Conservation (phyloP, 768 basidiomycete species). For the Tricholoma sp. region DNA sequence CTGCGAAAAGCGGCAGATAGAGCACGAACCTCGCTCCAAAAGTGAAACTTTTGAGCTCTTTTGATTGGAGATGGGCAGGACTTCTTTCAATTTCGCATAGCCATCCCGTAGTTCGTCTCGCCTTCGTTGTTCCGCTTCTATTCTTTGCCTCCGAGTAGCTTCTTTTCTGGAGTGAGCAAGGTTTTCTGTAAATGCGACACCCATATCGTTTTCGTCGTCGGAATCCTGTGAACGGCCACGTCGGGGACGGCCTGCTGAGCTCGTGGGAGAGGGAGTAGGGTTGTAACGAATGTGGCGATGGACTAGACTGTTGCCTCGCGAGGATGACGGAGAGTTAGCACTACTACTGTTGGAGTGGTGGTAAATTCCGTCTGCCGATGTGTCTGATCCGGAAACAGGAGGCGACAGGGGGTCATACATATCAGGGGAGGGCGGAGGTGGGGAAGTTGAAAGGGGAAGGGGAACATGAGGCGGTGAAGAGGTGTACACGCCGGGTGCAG, state of each 20-base stretch:
- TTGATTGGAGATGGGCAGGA: conserved; percentile 82
- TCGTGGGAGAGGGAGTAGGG: conserved; percentile 76
- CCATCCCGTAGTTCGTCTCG: conserved; percentile 88
- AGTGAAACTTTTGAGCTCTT: conserved; percentile 89
- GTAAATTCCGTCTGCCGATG: conserved; percentile 78
- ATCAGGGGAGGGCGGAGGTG: conserved; percentile 73
- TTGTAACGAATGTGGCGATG: conserved; percentile 74
- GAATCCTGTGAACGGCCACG: conserved; percentile 72
- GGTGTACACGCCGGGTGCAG: conserved; percentile 51
- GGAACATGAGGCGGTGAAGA: conserved; percentile 62
- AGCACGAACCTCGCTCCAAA: conserved; percentile 71
- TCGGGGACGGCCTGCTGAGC: conserved; percentile 64
- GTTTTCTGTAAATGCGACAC: conserved; percentile 60
- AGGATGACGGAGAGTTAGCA: conserved; percentile 74
- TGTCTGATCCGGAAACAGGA: conserved; percentile 85
- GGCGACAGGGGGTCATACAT: conserved; percentile 83
- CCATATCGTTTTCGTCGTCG: conserved; percentile 72
- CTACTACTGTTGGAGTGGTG: conserved; percentile 75
- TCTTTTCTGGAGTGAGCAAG: conserved; percentile 78
- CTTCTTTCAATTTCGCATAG: conserved; percentile 83
- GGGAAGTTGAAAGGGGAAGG: conserved; percentile 61
- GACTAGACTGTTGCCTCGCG: conserved; percentile 69
- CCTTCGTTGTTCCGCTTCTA: conserved; percentile 86
- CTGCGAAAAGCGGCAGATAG: conserved; percentile 8
- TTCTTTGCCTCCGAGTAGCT: conserved; percentile 77